Evolutionary conservation across 495 filamentous ascomycete genomes (phyloP).

Genomic region (Cercophora newfieldiana): DNA sequence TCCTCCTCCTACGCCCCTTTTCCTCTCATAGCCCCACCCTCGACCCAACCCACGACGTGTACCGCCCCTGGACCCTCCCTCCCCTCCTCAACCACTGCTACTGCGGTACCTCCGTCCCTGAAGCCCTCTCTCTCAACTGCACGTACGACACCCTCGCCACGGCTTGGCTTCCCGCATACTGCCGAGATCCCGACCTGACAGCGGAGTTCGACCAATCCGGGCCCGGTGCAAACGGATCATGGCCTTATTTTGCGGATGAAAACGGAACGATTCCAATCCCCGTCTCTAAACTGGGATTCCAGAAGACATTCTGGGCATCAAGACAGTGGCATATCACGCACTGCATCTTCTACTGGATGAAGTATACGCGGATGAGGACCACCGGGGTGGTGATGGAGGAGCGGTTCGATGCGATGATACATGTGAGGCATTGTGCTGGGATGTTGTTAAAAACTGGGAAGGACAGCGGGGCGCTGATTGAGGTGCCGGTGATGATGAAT

Average conservation of each 20-base stretch:
- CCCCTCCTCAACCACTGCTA: not conserved
- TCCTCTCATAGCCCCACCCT: not conserved
- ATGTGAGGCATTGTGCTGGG: not conserved
- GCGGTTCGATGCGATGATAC: not conserved
- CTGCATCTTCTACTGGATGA: slow-evolving; percentile 3
- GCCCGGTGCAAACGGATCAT: not conserved
- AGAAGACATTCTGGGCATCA: not conserved
- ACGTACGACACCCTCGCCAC: not conserved
- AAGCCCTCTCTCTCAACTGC: not conserved
- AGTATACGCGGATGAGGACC: not conserved
- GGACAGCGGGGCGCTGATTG: not conserved
- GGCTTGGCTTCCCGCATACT: slow-evolving; percentile 2
- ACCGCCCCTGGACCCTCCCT: slow-evolving; percentile 1
- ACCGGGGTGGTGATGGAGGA: not conserved
- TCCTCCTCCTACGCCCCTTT: not conserved
- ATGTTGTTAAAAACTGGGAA: not conserved
- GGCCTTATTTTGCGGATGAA: not conserved
- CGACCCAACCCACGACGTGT: not conserved
- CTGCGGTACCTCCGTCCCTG: not conserved
- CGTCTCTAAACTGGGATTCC: not conserved
- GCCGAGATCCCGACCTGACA: not conserved
- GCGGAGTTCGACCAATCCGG: not conserved
- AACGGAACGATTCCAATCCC: not conserved
- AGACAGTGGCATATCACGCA: not conserved
- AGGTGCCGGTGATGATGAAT: too few relatives aligned